phyloP scores from a whole-genome alignment of 2,329 filamentous ascomycete species.

The Ascochyta pisi region DNA sequence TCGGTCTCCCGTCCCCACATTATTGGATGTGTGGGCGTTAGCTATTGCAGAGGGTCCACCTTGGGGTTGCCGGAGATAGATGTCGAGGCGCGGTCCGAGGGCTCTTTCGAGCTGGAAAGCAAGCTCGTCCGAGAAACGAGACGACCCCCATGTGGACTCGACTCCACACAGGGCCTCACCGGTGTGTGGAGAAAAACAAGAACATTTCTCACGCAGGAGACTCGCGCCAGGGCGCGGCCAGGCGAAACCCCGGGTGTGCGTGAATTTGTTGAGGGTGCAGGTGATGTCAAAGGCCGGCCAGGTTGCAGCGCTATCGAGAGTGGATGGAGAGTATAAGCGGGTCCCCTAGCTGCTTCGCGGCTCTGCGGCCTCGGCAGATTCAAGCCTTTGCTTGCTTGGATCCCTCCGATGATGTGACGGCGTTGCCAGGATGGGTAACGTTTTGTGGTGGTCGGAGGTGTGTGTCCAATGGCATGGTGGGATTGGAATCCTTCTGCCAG shows the following conservation, averaged over 20 bases:
- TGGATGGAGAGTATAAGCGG: background rate
- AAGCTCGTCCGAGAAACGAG: constrained; percentile 9
- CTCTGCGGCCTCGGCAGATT: constrained; percentile 21
- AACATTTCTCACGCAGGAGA: constrained; percentile 10
- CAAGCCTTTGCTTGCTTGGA: constrained; percentile 16
- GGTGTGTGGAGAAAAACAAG: constrained; percentile 23
- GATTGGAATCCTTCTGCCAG: background rate
- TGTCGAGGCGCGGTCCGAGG: constrained; percentile 5
- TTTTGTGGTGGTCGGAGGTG: constrained; percentile 3
- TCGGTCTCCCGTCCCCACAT: constrained; percentile 28
- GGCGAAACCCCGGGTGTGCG: constrained; percentile 19
- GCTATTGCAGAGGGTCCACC: constrained; percentile 12
- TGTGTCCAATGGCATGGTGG: constrained; percentile 2
- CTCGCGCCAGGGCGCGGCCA: constrained; percentile 1
- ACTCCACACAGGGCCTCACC: constrained; percentile 16
- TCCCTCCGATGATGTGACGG: constrained; percentile 11
- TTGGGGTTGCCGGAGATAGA: constrained; percentile 9
- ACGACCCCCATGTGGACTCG: constrained; percentile 11
- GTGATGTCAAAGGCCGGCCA: constrained; percentile 19
- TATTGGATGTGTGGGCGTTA: constrained; percentile 25
- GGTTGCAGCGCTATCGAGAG: constrained; percentile 20
- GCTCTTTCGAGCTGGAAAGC: constrained; percentile 7
- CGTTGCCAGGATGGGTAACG: constrained; percentile 8
- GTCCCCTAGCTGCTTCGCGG: constrained; percentile 8
- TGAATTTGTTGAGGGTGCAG: constrained; percentile 22